These are phyloP conservation scores for Lignosus rhinocerotis DNA, from an alignment of 1,284 basidiomycete genomes.

Conservation along the genomic window DNA sequence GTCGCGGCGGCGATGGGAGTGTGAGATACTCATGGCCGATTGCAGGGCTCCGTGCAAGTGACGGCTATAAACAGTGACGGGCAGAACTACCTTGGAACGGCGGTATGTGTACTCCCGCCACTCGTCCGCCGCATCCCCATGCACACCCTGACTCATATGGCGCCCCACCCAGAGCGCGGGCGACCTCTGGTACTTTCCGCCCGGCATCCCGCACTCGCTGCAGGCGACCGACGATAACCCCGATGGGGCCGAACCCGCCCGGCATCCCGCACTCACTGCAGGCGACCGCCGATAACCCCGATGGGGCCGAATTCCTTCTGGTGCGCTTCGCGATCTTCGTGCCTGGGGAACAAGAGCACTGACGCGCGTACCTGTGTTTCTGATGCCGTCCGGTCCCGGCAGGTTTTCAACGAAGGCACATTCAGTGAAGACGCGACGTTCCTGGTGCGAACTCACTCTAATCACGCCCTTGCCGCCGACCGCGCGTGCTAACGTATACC, in stretches of 20 bases:
- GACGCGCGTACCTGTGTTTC: not conserved
- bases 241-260: slow-evolving; percentile 66
- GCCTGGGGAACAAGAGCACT: not conserved
- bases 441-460: slow-evolving; percentile 28
- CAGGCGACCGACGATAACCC: slow-evolving; percentile 59
- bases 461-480: not conserved
- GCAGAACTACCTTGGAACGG: slow-evolving; percentile 57
- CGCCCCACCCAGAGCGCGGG: slow-evolving; percentile 30
- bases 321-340: not conserved
- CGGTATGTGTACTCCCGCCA: slow-evolving; percentile 27
- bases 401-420: slow-evolving; percentile 41
- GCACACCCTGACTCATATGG: not conserved
- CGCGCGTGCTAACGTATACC: slow-evolving; percentile 5
- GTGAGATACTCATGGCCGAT: slow-evolving; percentile 7
- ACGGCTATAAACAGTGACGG: slow-evolving; percentile 62
- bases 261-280: slow-evolving; percentile 54
- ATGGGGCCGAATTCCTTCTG: slow-evolving; percentile 51
- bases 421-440: slow-evolving; percentile 46
- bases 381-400: not conserved
- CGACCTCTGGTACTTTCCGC: slow-evolving; percentile 65
- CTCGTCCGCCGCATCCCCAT: not conserved
- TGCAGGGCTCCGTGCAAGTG: slow-evolving; percentile 60
- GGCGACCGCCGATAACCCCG: slow-evolving; percentile 53
- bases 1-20: not conserved
- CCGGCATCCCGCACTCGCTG: slow-evolving; percentile 49